Evolutionary conservation across 78 protist genomes (phyloP), one percentile per base, ranked within the genome.

Genomic region (Anaeramoeba ignava): DNA sequence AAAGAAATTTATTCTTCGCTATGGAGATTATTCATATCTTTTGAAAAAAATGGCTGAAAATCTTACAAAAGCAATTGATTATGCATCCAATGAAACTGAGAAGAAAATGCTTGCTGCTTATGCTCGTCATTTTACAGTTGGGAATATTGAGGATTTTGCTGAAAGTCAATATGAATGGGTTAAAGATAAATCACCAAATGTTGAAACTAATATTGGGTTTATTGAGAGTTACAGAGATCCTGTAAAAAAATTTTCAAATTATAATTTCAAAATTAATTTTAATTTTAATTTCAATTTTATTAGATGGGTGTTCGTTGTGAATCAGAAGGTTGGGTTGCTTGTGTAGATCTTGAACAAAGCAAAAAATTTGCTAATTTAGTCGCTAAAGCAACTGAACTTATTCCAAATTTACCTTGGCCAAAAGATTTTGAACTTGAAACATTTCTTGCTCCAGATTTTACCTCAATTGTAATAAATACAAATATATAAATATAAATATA

Each of bases 321-420:
- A 54, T 8, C 73, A 54, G 73, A 54, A 54, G 73, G 73, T 54
- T 54, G 73, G 73, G 73, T 54, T 54, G 73, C 73, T 27, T 27
- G 8, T 27, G 17, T 27, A 27, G 17, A 27, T 54, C 8, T 27
- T 27, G 17, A 17, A 8, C 73, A 54, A 54, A 54, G 73, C 17
- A 54, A 54, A 54, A 54, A 27, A 17, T 54, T 54, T 54, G 73
- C 36, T 54, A 54, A 54, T 27, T 54, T 54, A 54, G 73, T 54
- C 17, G 8, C 73, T 8, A 54, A 17, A 27, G 73, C 73, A 54
- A 17, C 8, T 27, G 73, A 54, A 54, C 8, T 54, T 54, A 27
- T 54, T 27, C 73, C 73, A 27, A 8, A 54, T 27, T 54, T 54
- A 54, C 73, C 73, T 27, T 54, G 73, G 73, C 36, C 36, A 54